Base-by-base conservation (phyloP, 1,139 yeast genomes). In the Geotrichum reessii region DNA sequence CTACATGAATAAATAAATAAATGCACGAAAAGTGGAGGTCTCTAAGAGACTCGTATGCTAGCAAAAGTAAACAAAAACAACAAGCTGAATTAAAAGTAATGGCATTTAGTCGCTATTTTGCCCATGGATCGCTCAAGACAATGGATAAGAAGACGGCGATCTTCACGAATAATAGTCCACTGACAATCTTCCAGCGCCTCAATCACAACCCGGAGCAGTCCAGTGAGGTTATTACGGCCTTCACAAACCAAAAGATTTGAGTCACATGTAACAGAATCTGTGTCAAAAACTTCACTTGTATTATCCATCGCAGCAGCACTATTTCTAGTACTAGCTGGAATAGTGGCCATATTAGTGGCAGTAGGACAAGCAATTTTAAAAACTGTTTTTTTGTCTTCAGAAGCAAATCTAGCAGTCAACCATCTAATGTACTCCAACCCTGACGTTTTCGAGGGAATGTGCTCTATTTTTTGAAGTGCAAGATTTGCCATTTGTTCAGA, bases 81-180 rank as follows among this genome's bases (percentile, higher is more conserved):
- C 37, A 37, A 37, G 4, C 28, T 25, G n/a, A n/a, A 37, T 12
- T 37, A 37, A 19, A 53, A 17, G 62, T 66, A 68, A 55, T 62
- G 64, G 52, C 72, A 69, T n/a, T 64, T 63, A n/a, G 58, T 58
- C 25, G 63, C 62, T 33, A 61, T 61, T 33, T 65, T 58, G 25
- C 75, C 75, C 51, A 72, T 57, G 5, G 74, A 67, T 47, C 73
- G 64, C 56, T 70, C 69, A 44, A 72, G 63, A 53, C 73, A 69
- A 55, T 69, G 71, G 33, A 62, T 63, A 28, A 72, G 57, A 51
- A 71, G 64, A 22, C 70, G 63, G 25, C 72, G 61, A 47, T 69
- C 69, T 58, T 72, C 75, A 14, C 62, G 65, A 22, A 70, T 66
- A 11, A 72, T 59, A 57, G 66, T 72, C 69, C 74, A 71, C 47